Evolutionary conservation across 2,329 filamentous ascomycete genomes (phyloP), one percentile per base, ranked within the genome.

Genomic region (Triangularia setosa): DNA sequence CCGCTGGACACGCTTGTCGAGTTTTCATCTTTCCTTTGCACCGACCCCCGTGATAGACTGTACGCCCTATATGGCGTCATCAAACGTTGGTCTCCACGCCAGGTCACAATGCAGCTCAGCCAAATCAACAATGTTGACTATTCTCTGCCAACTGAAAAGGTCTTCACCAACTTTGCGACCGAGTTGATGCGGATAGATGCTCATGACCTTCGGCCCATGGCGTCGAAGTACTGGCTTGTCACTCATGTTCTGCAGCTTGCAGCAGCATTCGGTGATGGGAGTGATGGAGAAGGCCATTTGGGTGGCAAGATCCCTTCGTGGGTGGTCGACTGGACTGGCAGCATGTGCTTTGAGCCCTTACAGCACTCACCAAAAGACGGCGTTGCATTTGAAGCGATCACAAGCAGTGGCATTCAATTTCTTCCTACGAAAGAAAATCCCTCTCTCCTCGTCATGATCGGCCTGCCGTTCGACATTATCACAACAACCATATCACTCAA

Each of bases 41-140:
- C 55, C 9, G 40, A 63, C 40, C 61, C 61, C 3, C 21, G 61
- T n/a, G 61, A 63, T n/a, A 30, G 61, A 9, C 54, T 63, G 16
- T 63, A 58, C 27, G 61, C 61, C 16, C 35, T 63, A 18, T 63
- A 63, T 35, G 61, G 61, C 25, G 53, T 58, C 23, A 58, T 63
- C n/a, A 54, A 63, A 12, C 54, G 27, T 3, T 58, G 61, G 33
- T 57, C 24, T 23, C 30, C 60, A 35, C 30, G 54, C 2, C 23
- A 55, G 24, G n/a, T 24, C 52, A 55, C 21, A 6, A 24, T 24
- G 52, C 21, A 24, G 23, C 23, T 24, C 4, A 27, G 16, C 12
- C 23, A 55, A n/a, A 25, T 28, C 25, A 28, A 18, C 11, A 27
- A 16, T 6, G 27, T 55, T 9, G 25, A 55, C 23, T 55, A 55